phyloP scores from a whole-genome alignment of 352 stramenopile species.

The Salisapilia sapeloensis region DNA sequence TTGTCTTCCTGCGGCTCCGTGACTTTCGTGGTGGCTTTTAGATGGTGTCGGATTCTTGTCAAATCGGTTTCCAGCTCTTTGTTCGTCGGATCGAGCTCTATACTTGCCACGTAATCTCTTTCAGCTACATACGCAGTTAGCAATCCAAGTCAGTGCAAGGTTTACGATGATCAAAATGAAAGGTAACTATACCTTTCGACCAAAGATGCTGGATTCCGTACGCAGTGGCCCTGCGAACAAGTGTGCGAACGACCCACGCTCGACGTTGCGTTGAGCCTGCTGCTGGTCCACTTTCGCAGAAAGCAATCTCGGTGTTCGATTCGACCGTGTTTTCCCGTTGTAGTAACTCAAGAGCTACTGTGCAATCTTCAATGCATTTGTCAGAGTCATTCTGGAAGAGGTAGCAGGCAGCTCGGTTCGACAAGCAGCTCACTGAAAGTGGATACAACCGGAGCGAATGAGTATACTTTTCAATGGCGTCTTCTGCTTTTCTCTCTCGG shows the following conservation, averaged over 20 bases:
- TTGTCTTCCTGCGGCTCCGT: neutral
- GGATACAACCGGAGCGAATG: slow-evolving; percentile 36
- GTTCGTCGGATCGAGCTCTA: slow-evolving; percentile 45
- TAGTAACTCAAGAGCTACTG: slow-evolving; percentile 26
- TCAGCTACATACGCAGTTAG: slow-evolving; percentile 13
- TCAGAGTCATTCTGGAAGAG: slow-evolving; percentile 24
- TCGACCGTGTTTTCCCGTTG: slow-evolving; percentile 11
- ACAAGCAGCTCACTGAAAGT: slow-evolving; percentile 48
- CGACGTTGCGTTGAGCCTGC: slow-evolving; percentile 36
- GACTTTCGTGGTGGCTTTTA: neutral
- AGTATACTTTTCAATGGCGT: slow-evolving; percentile 32
- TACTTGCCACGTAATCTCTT: slow-evolving; percentile 25
- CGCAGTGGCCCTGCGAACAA: slow-evolving; percentile 44
- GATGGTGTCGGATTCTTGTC: slow-evolving; percentile 11
- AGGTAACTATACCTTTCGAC: slow-evolving; percentile 12
- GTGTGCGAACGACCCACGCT: slow-evolving; percentile 57
- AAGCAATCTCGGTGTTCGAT: slow-evolving; percentile 11
- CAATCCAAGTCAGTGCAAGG: neutral
- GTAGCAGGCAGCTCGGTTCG: slow-evolving; percentile 56
- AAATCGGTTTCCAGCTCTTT: slow-evolving; percentile 27
- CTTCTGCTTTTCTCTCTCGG: slow-evolving; percentile 10
- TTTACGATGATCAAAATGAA: neutral
- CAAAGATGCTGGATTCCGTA: slow-evolving; percentile 15
- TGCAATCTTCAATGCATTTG: slow-evolving; percentile 45
- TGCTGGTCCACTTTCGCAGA: slow-evolving; percentile 32